phyloP scores from a whole-genome alignment of 2,329 filamentous ascomycete species.

The Phyllosticta paracitricarpa region DNA sequence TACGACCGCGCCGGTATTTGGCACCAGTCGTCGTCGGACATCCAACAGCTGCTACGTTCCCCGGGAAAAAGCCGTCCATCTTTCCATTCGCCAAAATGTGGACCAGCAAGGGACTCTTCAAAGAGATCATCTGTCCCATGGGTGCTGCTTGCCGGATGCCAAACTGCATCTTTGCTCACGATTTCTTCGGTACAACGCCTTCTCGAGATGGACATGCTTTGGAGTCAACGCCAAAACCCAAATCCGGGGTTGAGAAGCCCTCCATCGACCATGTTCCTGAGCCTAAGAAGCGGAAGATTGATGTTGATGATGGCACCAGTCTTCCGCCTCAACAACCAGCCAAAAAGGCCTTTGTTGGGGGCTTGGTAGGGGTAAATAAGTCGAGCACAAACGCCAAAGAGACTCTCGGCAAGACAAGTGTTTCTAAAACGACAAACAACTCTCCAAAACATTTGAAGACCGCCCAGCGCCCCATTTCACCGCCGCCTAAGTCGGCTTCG shows the following conservation, averaged over 20 bases:
- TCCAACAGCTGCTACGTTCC: neutral
- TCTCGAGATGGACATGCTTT: neutral
- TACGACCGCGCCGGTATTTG: neutral
- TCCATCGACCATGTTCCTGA: neutral
- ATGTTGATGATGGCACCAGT: slow-evolving; percentile 12
- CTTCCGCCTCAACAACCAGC: neutral
- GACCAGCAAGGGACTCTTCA: slow-evolving; percentile 45
- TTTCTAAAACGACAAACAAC: neutral
- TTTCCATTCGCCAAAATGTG: slow-evolving; percentile 36
- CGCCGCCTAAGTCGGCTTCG: neutral
- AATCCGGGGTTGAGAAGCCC: neutral
- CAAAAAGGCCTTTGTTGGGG: slow-evolving; percentile 17
- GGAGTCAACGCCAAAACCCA: neutral
- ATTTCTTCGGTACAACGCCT: slow-evolving; percentile 14
- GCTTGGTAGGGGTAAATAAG: slow-evolving; percentile 14
- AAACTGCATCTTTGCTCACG: slow-evolving; percentile 51
- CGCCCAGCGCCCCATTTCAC: slow-evolving; percentile 16
- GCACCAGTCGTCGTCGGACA: neutral
- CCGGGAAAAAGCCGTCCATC: neutral
- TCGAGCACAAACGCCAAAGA: neutral
- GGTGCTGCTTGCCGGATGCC: slow-evolving; percentile 40
- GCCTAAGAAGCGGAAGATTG: slow-evolving; percentile 16
- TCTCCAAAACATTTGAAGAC: slow-evolving; percentile 13
- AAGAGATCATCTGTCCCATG: slow-evolving; percentile 40
- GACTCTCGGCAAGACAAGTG: neutral